Percentiles rank a stretch among this genome's conserved stretches.
Evolutionary conservation across 1,284 basidiomycete species (phyloP).

Genomic region (Caloboletus firmus): DNA sequence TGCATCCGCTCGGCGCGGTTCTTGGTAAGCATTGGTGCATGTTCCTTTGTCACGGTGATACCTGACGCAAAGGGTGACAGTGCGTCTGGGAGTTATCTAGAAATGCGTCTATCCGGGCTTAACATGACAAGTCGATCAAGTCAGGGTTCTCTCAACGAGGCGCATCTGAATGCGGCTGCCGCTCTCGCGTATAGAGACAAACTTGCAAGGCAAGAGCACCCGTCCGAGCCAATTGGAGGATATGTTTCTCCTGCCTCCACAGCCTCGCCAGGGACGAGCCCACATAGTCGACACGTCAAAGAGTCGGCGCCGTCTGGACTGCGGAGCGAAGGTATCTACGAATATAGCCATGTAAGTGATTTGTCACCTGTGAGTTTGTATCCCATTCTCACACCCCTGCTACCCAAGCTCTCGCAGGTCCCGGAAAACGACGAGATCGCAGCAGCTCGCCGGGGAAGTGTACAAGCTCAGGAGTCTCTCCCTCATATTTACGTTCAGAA

Average conservation of each 20-base stretch:
- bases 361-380: neutral
- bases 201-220: conserved; percentile 19
- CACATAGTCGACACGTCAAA: conserved; percentile 35
- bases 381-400: neutral
- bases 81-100: conserved; percentile 40
- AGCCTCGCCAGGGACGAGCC: conserved; percentile 44
- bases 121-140: conserved; percentile 42
- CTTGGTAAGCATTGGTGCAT: conserved; percentile 43
- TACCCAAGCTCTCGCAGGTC: conserved; percentile 27
- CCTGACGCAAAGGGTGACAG: conserved; percentile 32
- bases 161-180: conserved; percentile 21
- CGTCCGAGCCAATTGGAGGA: conserved; percentile 21
- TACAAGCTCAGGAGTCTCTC: conserved; percentile 23
- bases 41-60: conserved; percentile 8
- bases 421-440: conserved; percentile 28
- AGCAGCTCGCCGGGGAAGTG: conserved; percentile 27
- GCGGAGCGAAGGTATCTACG: conserved; percentile 30
- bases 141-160: conserved; percentile 32
- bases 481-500: conserved; percentile 25
- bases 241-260: conserved; percentile 44
- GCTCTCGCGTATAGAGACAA: conserved; percentile 29
- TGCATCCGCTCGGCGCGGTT: conserved; percentile 42
- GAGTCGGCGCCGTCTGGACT: conserved; percentile 28
- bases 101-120: conserved; percentile 47
- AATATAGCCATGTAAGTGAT: conserved; percentile 24